Percentiles rank a stretch among this genome's conserved stretches.
phyloP scores from a whole-genome alignment of 2,329 filamentous ascomycete species.

The Aspergillus vadensis region DNA sequence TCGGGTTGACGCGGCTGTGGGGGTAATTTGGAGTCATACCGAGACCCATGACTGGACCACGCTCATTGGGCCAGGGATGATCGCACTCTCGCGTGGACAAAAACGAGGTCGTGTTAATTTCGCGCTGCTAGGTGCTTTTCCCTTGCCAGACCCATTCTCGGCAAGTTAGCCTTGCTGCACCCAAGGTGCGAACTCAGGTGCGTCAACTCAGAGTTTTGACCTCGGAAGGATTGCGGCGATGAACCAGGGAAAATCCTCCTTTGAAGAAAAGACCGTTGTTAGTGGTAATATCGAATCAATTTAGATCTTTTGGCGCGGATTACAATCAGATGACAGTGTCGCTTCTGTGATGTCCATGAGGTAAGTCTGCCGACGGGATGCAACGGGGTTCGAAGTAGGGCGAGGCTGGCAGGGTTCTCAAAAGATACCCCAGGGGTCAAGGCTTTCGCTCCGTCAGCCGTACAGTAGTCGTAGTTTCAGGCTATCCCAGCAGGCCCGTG shows the following conservation, averaged over 20 bases:
- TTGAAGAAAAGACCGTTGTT: no score
- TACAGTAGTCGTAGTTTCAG: background rate
- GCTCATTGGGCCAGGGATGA: background rate
- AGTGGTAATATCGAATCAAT: background rate
- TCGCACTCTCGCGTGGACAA: background rate
- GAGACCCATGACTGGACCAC: background rate
- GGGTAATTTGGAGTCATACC: background rate
- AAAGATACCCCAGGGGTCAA: background rate
- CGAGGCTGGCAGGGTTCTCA: background rate
- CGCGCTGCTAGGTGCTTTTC: background rate
- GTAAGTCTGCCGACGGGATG: constrained; percentile 1
- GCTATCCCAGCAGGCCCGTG: background rate
- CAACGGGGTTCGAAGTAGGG: background rate
- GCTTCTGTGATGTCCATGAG: background rate
- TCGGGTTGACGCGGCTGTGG: constrained; percentile 4
- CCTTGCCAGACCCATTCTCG: background rate
- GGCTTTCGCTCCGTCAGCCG: background rate
- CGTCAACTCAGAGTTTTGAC: background rate
- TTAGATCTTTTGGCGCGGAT: background rate
- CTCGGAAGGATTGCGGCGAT: background rate
- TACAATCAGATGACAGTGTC: background rate
- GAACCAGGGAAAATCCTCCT: background rate
- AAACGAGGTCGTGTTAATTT: background rate
- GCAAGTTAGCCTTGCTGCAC: background rate
- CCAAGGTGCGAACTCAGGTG: background rate